These are phyloP conservation scores for Cytospora leucostoma DNA, from an alignment of 2,329 filamentous ascomycete genomes.

Conservation along the genomic window DNA sequence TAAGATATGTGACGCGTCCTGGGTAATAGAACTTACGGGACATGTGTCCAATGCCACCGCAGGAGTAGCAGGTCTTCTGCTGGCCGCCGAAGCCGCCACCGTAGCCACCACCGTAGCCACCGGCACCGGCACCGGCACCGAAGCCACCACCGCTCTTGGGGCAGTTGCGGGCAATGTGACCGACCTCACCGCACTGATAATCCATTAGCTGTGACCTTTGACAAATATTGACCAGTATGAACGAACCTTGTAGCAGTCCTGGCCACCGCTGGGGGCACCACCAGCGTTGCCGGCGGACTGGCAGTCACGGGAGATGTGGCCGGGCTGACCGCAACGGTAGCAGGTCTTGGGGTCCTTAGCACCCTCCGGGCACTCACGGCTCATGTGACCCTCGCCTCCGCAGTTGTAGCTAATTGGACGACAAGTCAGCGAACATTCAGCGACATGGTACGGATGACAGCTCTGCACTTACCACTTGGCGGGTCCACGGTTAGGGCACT, in stretches of 20 bases:
- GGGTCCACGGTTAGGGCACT: conserved; percentile 82
- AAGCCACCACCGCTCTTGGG: conserved; percentile 58
- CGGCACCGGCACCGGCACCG: conserved; percentile 47
- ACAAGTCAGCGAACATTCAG: background rate
- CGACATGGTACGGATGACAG: background rate
- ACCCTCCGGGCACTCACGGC: conserved; percentile 85
- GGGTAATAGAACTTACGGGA: conserved; percentile 61
- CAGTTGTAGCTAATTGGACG: conserved; percentile 39
- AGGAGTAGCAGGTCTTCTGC: conserved; percentile 93
- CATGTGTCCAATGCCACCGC: conserved; percentile 96
- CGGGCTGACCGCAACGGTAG: conserved; percentile 78
- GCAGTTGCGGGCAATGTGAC: conserved; percentile 95
- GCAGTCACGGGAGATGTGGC: conserved; percentile 92
- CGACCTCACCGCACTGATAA: conserved; percentile 80
- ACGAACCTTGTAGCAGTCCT: conserved; percentile 83
- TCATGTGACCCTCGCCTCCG: conserved; percentile 34
- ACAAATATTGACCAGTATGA: background rate
- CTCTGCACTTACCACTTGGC: conserved; percentile 69
- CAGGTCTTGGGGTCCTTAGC: conserved; percentile 82
- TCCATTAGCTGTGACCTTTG: conserved; percentile 20
- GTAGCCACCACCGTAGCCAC: conserved; percentile 52
- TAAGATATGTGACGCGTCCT: background rate
- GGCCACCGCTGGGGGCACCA: conserved; percentile 50
- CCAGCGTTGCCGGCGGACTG: conserved; percentile 49
- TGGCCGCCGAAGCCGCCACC: conserved; percentile 48